Evolutionary conservation across 2,329 filamentous ascomycete species (phyloP).

Genomic region (Penicillium sp.): DNA sequence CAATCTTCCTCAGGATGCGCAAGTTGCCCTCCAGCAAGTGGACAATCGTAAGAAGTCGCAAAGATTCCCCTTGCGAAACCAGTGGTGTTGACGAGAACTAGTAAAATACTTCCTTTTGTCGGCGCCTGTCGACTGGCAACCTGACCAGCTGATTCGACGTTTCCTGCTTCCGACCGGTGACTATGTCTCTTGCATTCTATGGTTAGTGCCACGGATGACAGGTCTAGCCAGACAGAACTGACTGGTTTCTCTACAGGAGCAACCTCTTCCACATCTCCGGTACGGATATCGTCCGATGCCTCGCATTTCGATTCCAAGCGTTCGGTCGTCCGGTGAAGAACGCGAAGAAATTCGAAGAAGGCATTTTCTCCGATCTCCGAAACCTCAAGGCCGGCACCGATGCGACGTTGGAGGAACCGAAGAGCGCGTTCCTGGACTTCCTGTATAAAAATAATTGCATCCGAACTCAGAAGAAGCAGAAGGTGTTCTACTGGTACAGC

Average conservation of each 20-base stretch:
- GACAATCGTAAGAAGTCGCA: conserved; percentile 75
- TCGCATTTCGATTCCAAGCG: conserved; percentile 97
- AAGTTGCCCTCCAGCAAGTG: conserved; percentile 96
- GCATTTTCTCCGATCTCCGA: conserved; percentile 96
- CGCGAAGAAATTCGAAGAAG: conserved; percentile 99
- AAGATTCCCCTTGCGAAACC: background rate
- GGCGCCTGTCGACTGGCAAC: conserved; percentile 95
- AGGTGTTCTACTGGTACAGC: conserved; percentile 99
- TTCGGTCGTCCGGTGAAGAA: conserved; percentile 99
- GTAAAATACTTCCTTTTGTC: conserved; percentile 99
- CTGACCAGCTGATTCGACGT: conserved; percentile 92
- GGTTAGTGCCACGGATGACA: conserved; percentile 52
- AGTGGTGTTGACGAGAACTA: conserved; percentile 38
- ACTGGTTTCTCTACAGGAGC: conserved; percentile 61
- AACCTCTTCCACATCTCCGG: conserved; percentile 99
- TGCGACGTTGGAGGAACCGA: conserved; percentile 96
- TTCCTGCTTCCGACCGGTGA: conserved; percentile 96
- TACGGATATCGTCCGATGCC: conserved; percentile 96
- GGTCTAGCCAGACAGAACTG: background rate
- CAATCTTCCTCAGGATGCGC: conserved; percentile 90
- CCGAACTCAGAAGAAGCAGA: conserved; percentile 99
- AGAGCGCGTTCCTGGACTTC: conserved; percentile 97
- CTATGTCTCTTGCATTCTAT: conserved; percentile 97
- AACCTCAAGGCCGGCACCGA: conserved; percentile 98
- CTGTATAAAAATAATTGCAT: conserved; percentile 99